Evolutionary conservation across 768 basidiomycete genomes (phyloP).

Genomic region (Dioszegia hungarica): DNA sequence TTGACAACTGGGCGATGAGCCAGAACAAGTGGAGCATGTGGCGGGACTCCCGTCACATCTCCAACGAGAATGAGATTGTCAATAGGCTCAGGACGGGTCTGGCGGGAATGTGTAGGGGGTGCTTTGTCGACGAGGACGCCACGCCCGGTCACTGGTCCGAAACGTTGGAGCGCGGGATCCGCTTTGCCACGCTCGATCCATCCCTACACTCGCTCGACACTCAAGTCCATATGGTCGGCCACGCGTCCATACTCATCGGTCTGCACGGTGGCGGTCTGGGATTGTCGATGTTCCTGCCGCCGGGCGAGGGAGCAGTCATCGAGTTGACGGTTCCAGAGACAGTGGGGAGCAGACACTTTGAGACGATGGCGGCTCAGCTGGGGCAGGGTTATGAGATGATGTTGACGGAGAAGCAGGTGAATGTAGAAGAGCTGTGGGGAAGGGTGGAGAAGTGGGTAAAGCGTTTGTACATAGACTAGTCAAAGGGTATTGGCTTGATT

Average conservation of each 20-base stretch:
- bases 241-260: constrained; percentile 33
- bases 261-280: constrained; percentile 45
- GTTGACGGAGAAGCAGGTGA: constrained; percentile 20
- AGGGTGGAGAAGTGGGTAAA: neutral
- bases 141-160: constrained; percentile 34
- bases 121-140: constrained; percentile 28
- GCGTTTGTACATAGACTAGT: constrained; percentile 18
- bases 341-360: constrained; percentile 33
- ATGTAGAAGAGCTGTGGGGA: constrained; percentile 38
- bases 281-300: constrained; percentile 38
- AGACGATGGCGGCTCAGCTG: constrained; percentile 42
- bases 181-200: constrained; percentile 42
- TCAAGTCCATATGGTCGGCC: constrained; percentile 43
- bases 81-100: constrained; percentile 19
- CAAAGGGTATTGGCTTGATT: constrained; percentile 47
- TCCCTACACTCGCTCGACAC: constrained; percentile 39
- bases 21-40: constrained; percentile 39
- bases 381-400: constrained; percentile 33
- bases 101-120: constrained; percentile 14
- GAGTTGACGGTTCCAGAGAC: constrained; percentile 36
- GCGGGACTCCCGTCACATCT: constrained; percentile 42
- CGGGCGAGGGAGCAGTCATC: constrained; percentile 28
- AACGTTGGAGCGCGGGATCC: constrained; percentile 12
- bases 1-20: constrained; percentile 32
- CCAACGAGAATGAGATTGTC: constrained; percentile 38